These are phyloP conservation scores for Fusarium tanahbumbuense DNA, from an alignment of 2,329 filamentous ascomycete species.

Conservation along the genomic window DNA sequence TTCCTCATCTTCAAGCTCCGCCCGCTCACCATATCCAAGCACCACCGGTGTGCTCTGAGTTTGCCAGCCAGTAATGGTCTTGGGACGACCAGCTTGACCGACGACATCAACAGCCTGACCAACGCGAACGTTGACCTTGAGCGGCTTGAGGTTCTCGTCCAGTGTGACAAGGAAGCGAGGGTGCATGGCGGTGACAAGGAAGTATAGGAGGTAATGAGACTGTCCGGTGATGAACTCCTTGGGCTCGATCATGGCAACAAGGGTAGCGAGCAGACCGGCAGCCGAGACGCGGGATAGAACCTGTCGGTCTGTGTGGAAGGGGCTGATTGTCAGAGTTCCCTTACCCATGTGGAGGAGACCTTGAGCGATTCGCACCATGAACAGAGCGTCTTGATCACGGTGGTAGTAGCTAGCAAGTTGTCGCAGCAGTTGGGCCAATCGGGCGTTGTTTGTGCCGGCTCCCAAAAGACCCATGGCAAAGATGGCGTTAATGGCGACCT, in stretches of 20 bases:
- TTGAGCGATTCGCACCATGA: constrained; percentile 99
- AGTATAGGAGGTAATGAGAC: constrained; percentile 95
- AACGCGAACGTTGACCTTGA: constrained; percentile 95
- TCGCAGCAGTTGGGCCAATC: constrained; percentile 90
- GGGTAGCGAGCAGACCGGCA: constrained; percentile 87
- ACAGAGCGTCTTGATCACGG: constrained; percentile 92
- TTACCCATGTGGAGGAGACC: constrained; percentile 99
- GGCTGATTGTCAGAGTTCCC: constrained; percentile 93
- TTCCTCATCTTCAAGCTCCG: constrained; percentile 97
- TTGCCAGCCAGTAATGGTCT: constrained; percentile 99
- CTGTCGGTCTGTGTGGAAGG: constrained; percentile 99
- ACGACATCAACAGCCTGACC: constrained; percentile 99
- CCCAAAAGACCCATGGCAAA: constrained; percentile 98
- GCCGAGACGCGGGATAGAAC: constrained; percentile 92
- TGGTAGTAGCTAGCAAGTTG: constrained; percentile 99
- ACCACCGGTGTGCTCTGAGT: constrained; percentile 99
- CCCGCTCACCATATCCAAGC: constrained; percentile 92
- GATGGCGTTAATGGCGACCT: constrained; percentile 98
- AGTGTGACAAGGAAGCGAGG: constrained; percentile 96
- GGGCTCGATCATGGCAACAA: constrained; percentile 94
- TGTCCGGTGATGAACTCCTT: constrained; percentile 80
- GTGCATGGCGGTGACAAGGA: constrained; percentile 95
- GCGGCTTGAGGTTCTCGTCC: constrained; percentile 91
- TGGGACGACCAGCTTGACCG: constrained; percentile 93
- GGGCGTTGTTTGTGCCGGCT: constrained; percentile 97